Evolutionary conservation across 495 filamentous ascomycete genomes (phyloP).

Genomic region (Hyaloscypha variabilis): DNA sequence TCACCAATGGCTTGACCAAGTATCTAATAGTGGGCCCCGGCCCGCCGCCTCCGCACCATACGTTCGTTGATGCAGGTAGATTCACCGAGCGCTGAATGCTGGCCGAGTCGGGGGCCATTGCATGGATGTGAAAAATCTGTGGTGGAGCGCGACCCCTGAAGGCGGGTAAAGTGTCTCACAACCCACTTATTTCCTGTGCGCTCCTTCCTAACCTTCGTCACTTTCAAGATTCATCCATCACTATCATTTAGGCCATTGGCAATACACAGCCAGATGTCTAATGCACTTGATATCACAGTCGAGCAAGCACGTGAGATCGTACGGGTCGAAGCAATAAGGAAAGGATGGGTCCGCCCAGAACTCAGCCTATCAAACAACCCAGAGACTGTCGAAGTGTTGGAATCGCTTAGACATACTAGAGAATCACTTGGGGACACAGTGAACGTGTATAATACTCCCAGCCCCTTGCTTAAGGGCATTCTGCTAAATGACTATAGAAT

Average conservation of each 20-base stretch:
- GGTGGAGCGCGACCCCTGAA: too few species aligned
- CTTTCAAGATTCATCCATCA: neutral
- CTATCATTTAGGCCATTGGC: neutral
- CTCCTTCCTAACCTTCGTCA: neutral
- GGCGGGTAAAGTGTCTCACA: too few species aligned
- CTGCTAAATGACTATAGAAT: slow-evolving; percentile 11
- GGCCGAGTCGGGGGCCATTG: too few species aligned
- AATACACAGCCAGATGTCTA: neutral
- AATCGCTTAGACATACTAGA: neutral
- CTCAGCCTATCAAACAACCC: neutral
- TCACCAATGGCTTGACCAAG: too few species aligned
- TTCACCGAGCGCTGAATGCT: too few species aligned
- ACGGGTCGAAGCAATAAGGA: neutral
- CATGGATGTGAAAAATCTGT: too few species aligned
- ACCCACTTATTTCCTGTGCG: too few species aligned
- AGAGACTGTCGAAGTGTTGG: neutral
- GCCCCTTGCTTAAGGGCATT: neutral
- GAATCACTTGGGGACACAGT: slow-evolving; percentile 4
- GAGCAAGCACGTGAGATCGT: slow-evolving; percentile 5
- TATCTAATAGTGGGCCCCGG: too few species aligned
- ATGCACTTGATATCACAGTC: neutral
- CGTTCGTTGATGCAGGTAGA: too few species aligned
- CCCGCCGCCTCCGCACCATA: too few species aligned
- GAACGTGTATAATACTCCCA: slow-evolving; percentile 7
- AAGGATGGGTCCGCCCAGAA: slow-evolving; percentile 5